phyloP scores from a whole-genome alignment of 768 basidiomycete species.

The Cantharellus anzutake region DNA sequence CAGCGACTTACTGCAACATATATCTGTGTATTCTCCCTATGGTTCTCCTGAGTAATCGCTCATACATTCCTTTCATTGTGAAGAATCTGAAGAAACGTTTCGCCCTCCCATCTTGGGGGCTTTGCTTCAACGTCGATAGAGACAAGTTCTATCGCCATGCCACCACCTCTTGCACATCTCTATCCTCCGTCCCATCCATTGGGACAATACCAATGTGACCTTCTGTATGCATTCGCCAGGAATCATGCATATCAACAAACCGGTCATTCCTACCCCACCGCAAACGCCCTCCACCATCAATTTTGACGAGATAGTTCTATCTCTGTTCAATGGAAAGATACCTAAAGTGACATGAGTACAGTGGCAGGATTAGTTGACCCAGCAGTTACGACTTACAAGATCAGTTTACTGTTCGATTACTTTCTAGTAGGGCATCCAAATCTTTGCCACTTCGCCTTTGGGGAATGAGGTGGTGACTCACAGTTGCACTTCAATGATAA shows the following conservation, averaged over 20 bases:
- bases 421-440: too few species aligned
- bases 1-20: slow-evolving; percentile 34
- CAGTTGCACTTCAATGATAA: too few species aligned
- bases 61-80: slow-evolving; percentile 31
- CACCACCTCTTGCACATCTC: slow-evolving; percentile 3
- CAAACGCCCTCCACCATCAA: slow-evolving; percentile 33
- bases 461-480: too few species aligned
- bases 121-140: slow-evolving; percentile 4
- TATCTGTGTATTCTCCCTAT: slow-evolving; percentile 47
- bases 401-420: too few species aligned
- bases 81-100: slow-evolving; percentile 17
- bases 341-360: slow-evolving; percentile 14
- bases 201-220: slow-evolving; percentile 35
- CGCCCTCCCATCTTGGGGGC: slow-evolving; percentile 14
- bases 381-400: too few species aligned
- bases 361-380: not conserved
- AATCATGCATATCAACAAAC: slow-evolving; percentile 39
- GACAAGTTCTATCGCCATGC: too few species aligned
- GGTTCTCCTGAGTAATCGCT: slow-evolving; percentile 38
- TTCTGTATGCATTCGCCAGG: slow-evolving; percentile 43
- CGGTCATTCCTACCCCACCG: slow-evolving; percentile 39
- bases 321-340: slow-evolving; percentile 43
- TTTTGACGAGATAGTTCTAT: slow-evolving; percentile 42
- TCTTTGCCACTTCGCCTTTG: too few species aligned
- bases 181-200: slow-evolving; percentile 12